Conservation (phyloP, 2,329 filamentous ascomycete genomes). For the Chrysosphaeria jannelii region DNA sequence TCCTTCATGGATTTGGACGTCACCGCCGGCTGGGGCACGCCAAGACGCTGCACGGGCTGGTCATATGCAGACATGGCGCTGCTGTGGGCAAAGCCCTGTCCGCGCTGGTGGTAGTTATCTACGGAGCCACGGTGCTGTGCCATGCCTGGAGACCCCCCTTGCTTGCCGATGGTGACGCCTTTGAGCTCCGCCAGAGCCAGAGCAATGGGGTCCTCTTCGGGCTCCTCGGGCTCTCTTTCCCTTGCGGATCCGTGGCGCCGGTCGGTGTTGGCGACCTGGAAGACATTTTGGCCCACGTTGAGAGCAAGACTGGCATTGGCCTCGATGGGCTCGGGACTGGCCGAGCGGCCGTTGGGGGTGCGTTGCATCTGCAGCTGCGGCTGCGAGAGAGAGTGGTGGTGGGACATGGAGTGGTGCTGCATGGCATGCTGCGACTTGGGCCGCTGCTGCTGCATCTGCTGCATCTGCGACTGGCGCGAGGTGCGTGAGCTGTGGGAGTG, state of each 20-base stretch:
- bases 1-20: constrained; percentile 91
- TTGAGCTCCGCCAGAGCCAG: constrained; percentile 79
- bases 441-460: constrained; percentile 1
- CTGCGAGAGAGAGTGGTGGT: too few relatives aligned
- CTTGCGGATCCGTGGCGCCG: too few relatives aligned
- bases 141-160: too few relatives aligned
- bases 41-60: constrained; percentile 44
- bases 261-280: constrained; percentile 55
- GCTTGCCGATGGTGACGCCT: constrained; percentile 45
- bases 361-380: constrained; percentile 2
- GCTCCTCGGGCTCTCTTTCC: constrained; percentile 10
- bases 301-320: constrained; percentile 77
- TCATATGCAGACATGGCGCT: constrained; percentile 33
- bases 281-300: constrained; percentile 87
- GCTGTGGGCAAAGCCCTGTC: constrained; percentile 8
- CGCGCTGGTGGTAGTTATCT: constrained; percentile 63
- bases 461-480: neutral
- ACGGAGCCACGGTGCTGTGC: constrained; percentile 66
- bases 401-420: neutral
- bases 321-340: constrained; percentile 64
- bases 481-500: too few relatives aligned
- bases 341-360: constrained; percentile 13
- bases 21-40: constrained; percentile 70
- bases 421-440: neutral
- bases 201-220: constrained; percentile 71